phyloP scores from a whole-genome alignment of 306 rosid species.

The Myrica gale region DNA sequence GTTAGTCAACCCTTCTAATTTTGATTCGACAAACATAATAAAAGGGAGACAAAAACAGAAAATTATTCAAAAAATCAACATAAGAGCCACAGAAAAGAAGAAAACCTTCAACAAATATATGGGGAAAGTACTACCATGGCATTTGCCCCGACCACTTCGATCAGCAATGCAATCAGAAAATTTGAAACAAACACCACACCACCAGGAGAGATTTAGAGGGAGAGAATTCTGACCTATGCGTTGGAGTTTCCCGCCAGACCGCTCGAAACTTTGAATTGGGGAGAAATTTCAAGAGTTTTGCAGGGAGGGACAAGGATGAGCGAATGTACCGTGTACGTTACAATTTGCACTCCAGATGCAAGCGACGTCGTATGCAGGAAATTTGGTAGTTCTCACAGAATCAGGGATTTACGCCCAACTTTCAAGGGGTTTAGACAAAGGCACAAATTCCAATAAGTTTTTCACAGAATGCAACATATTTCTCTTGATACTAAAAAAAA shows the following conservation, averaged over 20 bases:
- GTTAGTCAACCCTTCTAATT: not conserved
- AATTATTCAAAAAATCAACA: not conserved
- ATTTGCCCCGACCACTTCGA: not conserved
- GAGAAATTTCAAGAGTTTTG: not conserved
- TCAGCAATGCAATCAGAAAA: not conserved
- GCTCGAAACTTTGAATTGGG: not conserved
- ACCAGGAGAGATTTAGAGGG: not conserved
- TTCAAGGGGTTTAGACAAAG: too few species aligned
- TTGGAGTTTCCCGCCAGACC: slow-evolving; percentile 4
- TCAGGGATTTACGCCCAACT: too few species aligned
- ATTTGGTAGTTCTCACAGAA: too few species aligned
- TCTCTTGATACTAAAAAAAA: too few species aligned
- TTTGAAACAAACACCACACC: not conserved
- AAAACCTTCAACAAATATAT: not conserved
- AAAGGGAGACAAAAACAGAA: not conserved
- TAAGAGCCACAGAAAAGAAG: not conserved
- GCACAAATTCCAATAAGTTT: too few species aligned
- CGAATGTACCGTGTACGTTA: not conserved
- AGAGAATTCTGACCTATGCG: not conserved
- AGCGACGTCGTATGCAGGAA: not conserved
- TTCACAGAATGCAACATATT: too few species aligned
- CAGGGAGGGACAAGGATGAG: not conserved
- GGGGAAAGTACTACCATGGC: not conserved
- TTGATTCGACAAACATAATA: not conserved
- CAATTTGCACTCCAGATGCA: too few species aligned